Conservation (phyloP, 2,329 filamentous ascomycete genomes). For the Verticillium nonalfalfae region DNA sequence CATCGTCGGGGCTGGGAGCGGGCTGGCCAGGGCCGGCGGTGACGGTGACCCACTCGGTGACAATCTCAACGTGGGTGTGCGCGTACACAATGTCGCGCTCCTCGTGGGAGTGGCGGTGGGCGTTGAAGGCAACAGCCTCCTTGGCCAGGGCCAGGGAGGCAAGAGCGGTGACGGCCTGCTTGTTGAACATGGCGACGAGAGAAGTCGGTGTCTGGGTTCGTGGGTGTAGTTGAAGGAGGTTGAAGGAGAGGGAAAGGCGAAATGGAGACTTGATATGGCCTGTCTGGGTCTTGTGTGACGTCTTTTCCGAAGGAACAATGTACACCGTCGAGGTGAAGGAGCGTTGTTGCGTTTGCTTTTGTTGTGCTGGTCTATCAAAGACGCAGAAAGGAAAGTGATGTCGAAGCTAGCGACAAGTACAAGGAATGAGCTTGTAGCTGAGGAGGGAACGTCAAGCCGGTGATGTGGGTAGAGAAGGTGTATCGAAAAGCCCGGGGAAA, state of each 20-base stretch:
- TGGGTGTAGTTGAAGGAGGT: conserved; percentile 6
- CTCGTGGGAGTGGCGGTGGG: conserved; percentile 33
- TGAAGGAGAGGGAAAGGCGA: conserved; percentile 1
- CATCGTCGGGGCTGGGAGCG: conserved; percentile 6
- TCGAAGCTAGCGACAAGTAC: conserved; percentile 9
- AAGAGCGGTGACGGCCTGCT: conserved; percentile 30
- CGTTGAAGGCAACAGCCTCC: conserved; percentile 34
- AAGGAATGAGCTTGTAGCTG: not conserved
- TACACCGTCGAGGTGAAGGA: conserved; percentile 2
- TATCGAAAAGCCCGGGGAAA: not conserved
- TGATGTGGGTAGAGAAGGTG: conserved; percentile 9
- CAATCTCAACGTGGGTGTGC: conserved; percentile 24
- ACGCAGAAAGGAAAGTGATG: conserved; percentile 35
- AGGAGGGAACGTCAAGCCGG: conserved; percentile 8
- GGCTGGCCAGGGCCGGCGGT: conserved; percentile 28
- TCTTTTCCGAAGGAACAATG: not conserved
- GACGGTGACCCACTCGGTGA: conserved; percentile 33
- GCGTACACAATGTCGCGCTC: conserved; percentile 22
- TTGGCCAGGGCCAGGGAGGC: conserved; percentile 36
- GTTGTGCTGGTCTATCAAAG: conserved; percentile 41
- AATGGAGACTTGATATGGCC: conserved; percentile 1
- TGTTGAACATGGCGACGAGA: conserved; percentile 33
- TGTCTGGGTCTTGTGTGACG: not conserved
- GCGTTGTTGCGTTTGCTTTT: not conserved
- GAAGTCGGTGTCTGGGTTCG: conserved; percentile 9